Evolutionary conservation across 2,329 filamentous ascomycete genomes (phyloP).

Genomic region (Ceratocystis cacaofunesta): DNA sequence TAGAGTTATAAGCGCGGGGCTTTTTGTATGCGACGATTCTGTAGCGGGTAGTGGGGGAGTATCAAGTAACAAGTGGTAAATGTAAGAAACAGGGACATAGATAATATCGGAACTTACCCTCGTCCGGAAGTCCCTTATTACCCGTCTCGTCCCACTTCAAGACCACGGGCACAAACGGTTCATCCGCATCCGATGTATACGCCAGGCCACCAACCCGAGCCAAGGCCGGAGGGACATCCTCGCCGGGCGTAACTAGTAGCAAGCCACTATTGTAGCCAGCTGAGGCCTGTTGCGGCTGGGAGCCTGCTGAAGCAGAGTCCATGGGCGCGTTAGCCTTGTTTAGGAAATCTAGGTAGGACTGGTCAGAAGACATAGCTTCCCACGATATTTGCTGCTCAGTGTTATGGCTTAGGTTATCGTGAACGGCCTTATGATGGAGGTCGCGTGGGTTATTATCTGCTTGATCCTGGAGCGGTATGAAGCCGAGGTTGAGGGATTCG

Average conservation of each 20-base stretch:
- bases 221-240: slow-evolving; percentile 46
- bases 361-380: slow-evolving; percentile 53
- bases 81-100: not conserved
- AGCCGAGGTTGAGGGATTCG: not conserved
- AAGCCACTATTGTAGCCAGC: slow-evolving; percentile 26
- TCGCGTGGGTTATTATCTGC: not conserved
- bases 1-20: not conserved
- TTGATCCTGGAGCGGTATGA: not conserved
- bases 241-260: slow-evolving; percentile 38
- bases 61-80: not conserved
- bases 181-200: slow-evolving; percentile 74
- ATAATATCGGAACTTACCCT: slow-evolving; percentile 33
- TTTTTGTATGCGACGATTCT: not conserved
- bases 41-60: not conserved
- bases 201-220: slow-evolving; percentile 37
- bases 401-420: slow-evolving; percentile 4
- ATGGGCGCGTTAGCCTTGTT: slow-evolving; percentile 75
- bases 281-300: slow-evolving; percentile 2
- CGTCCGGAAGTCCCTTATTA: slow-evolving; percentile 40
- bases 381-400: slow-evolving; percentile 5
- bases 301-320: slow-evolving; percentile 19
- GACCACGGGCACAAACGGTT: slow-evolving; percentile 66
- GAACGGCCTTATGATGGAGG: not conserved
- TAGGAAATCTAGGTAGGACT: slow-evolving; percentile 71
- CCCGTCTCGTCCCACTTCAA: slow-evolving; percentile 43